Evolutionary conservation across 2,329 filamentous ascomycete species (phyloP), one percentile per base, ranked within the genome.

Genomic region (Colletotrichum falcatum): DNA sequence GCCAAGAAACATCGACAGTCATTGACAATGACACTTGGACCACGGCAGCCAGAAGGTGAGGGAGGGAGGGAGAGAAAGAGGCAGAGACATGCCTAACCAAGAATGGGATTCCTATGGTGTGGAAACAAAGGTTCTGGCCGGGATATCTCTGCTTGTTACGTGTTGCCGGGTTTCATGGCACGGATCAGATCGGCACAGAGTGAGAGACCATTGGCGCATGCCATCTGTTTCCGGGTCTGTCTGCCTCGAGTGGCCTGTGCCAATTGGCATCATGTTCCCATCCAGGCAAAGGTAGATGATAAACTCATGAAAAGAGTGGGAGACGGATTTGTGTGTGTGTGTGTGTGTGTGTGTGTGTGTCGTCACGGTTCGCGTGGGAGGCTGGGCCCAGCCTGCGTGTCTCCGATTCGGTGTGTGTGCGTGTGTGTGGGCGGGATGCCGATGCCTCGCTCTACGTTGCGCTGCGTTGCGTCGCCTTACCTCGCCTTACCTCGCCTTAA

Each of bases 291-390:
- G 30, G 59, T 26, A 60, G 4, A n/a, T 4, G 44, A 12, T 46
- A 23, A n/a, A 46, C 20, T 44, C 18, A 51, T 58, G 14, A 11
- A 7, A 35, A 42, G 16, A 35, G 67, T 46, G 59, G 68, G 54
- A 51, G 37, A 9, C 58, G 66, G 20, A 23, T n/a, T 18, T 46
- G 44, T 44, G 42, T 46, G 44, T 44, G 42, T n/a, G n/a, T n/a
- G n/a, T n/a, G n/a, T n/a, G n/a, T n/a, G n/a, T n/a, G n/a, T n/a
- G n/a, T n/a, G n/a, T n/a, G n/a, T n/a, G n/a, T 70, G 67, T 67
- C 67, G 67, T 70, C 63, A 70, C 67, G 53, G 67, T 70, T 71
- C 65, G 65, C 63, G 59, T 63, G 54, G 30, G 65, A 69, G 65
- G 65, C 69, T 60, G 54, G 65, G 65, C 49, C 56, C 54, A 60